A percentile compares a stretch with the other conserved stretches of the same genome.
phyloP scores from a whole-genome alignment of 306 rosid genomes.

The barrel medic (Medicago truncatula) region DNA sequence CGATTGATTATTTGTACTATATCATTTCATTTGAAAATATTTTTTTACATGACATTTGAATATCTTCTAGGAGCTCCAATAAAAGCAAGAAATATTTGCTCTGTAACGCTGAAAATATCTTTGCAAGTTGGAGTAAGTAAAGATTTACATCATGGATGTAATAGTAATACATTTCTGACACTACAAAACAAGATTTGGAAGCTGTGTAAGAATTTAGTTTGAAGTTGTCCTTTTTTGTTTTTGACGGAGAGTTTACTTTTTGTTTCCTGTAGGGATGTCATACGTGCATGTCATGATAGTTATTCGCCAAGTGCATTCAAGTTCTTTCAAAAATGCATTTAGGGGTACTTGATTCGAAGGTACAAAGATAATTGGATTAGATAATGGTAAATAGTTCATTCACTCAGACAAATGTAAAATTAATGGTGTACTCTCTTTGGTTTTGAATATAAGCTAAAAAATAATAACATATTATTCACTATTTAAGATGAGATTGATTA shows the following conservation, averaged over 20 bases:
- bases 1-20: background rate
- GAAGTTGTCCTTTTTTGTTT: no score
- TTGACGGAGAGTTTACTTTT: no score
- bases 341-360: slow-evolving; percentile 31
- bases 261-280: no score
- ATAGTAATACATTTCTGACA: background rate
- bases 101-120: background rate
- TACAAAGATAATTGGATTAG: slow-evolving; percentile 14
- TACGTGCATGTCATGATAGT: background rate
- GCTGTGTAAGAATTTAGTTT: no score
- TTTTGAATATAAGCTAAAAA: no score
- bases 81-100: background rate
- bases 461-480: no score
- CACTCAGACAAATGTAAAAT: slow-evolving; percentile 3
- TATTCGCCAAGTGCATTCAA: slow-evolving; percentile 24
- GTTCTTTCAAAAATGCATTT: background rate
- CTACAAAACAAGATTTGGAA: no score
- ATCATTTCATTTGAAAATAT: slow-evolving; percentile 1
- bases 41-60: background rate
- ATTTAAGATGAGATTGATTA: no score
- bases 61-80: background rate
- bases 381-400: background rate
- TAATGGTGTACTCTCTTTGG: background rate
- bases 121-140: background rate
- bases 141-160: background rate